Percentiles rank a stretch among this genome's conserved stretches.
These are phyloP conservation scores for Ambrosia artemisiifolia DNA, from an alignment of 129 eudicot genomes.

Conservation along the genomic window DNA sequence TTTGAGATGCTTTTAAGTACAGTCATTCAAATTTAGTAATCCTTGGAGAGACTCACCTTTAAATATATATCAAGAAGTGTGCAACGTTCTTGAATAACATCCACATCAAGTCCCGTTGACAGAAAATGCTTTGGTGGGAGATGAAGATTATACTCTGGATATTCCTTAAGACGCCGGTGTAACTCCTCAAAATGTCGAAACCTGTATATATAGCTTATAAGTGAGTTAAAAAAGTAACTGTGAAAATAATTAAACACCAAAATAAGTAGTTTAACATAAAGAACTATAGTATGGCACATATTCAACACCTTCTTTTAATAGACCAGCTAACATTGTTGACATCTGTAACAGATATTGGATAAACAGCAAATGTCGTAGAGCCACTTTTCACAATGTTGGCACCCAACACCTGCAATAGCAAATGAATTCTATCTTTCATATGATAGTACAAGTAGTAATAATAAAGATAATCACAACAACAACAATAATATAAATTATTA, in stretches of 20 bases:
- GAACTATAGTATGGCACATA: constrained; percentile 3
- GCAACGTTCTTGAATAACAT: constrained; percentile 87
- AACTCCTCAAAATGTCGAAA: constrained; percentile 97
- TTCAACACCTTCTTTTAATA: constrained; percentile 85
- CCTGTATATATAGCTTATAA: constrained; percentile 40
- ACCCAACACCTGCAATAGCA: constrained; percentile 73
- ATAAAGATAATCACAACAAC: not conserved
- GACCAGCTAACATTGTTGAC: constrained; percentile 86
- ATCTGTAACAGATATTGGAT: constrained; percentile 83
- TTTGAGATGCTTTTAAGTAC: not conserved
- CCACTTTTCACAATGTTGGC: constrained; percentile 94
- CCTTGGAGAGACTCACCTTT: constrained; percentile 48
- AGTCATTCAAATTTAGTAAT: not conserved
- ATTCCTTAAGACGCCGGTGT: constrained; percentile 93
- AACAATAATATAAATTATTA: not conserved
- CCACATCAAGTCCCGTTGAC: constrained; percentile 87
- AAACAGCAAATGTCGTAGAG: constrained; percentile 83
- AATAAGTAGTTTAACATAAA: constrained; percentile 11
- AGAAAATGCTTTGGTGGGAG: constrained; percentile 98
- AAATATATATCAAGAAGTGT: constrained; percentile 80
- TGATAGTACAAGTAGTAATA: not conserved
- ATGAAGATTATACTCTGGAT: constrained; percentile 87
- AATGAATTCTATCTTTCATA: constrained; percentile 16
- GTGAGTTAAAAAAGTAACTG: constrained; percentile 4
- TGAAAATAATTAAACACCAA: not conserved